phyloP scores from a whole-genome alignment of 805 yeast species.

The Schwanniomyces occidentalis region DNA sequence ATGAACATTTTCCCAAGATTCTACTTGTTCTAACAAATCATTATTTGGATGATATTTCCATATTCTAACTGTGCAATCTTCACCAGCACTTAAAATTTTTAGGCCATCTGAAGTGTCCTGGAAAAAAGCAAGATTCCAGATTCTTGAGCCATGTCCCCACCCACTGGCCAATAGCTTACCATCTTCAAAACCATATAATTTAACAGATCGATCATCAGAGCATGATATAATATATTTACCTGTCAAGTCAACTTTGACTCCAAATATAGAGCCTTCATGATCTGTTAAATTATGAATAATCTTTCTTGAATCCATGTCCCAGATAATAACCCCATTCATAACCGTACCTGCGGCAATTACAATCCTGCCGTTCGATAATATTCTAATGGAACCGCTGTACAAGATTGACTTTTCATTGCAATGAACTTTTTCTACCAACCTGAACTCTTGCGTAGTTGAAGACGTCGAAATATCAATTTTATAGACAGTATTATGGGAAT shows the following conservation, averaged over 20 bases:
- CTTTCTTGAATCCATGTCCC: conserved; percentile 55
- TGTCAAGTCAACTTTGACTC: conserved; percentile 59
- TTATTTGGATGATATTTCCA: conserved; percentile 55
- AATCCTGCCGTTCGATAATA: conserved; percentile 40
- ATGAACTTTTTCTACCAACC: conserved; percentile 32
- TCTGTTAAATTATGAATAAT: conserved; percentile 59
- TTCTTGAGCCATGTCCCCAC: conserved; percentile 96
- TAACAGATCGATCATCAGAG: conserved; percentile 91
- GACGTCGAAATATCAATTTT: conserved; percentile 30
- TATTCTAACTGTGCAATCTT: conserved; percentile 80
- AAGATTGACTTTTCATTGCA: conserved; percentile 77
- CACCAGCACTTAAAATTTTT: conserved; percentile 66
- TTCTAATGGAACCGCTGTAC: conserved; percentile 79
- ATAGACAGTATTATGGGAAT: conserved; percentile 75
- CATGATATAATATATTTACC: conserved; percentile 70
- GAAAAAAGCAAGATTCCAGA: conserved; percentile 76
- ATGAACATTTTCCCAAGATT: conserved; percentile 60
- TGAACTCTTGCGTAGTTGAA: conserved; percentile 19
- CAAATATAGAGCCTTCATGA: conserved; percentile 93
- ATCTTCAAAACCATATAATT: conserved; percentile 61
- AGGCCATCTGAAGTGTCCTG: conserved; percentile 18
- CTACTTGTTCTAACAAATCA: conserved; percentile 36
- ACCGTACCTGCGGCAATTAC: conserved; percentile 89
- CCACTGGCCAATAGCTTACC: conserved; percentile 72
- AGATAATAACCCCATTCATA: conserved; percentile 79